phyloP scores from a whole-genome alignment of 257 asterid genomes.

The Petrea volubilis region DNA sequence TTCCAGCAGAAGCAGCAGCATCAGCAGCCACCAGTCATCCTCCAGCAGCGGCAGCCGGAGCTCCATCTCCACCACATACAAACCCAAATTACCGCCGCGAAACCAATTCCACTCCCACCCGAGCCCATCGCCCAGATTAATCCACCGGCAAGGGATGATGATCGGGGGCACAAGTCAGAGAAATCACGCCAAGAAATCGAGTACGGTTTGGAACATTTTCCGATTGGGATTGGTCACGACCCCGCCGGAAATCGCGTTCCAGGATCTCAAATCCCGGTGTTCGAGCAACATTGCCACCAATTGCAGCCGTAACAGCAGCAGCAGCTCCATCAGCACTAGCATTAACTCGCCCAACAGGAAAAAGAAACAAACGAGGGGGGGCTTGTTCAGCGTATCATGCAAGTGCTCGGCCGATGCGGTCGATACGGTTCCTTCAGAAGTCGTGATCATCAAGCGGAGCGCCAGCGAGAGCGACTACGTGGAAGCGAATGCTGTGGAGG shows the following conservation, averaged over 20 bases:
- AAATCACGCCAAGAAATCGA: slow-evolving; percentile 20
- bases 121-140: slow-evolving; percentile 79
- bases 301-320: slow-evolving; percentile 52
- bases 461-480: slow-evolving; percentile 31
- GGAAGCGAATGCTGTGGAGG: slow-evolving; percentile 9
- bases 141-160: slow-evolving; percentile 28
- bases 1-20: slow-evolving; percentile 68
- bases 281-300: slow-evolving; percentile 2
- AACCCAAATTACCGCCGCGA: slow-evolving; percentile 32
- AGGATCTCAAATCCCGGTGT: slow-evolving; percentile 48
- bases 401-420: slow-evolving; percentile 57
- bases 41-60: slow-evolving; percentile 52
- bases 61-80: slow-evolving; percentile 11
- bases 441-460: slow-evolving; percentile 32
- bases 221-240: slow-evolving; percentile 62
- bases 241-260: slow-evolving; percentile 71
- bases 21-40: slow-evolving; percentile 65
- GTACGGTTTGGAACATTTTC: slow-evolving; percentile 42
- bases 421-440: slow-evolving; percentile 43
- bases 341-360: slow-evolving; percentile 29
- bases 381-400: slow-evolving; percentile 56
- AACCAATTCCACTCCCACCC: slow-evolving; percentile 80
- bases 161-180: not conserved
- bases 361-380: slow-evolving; percentile 28
- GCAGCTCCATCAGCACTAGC: slow-evolving; percentile 20